phyloP scores from a whole-genome alignment of 2,329 filamentous ascomycete species.

The Phialocephala subalpina region DNA sequence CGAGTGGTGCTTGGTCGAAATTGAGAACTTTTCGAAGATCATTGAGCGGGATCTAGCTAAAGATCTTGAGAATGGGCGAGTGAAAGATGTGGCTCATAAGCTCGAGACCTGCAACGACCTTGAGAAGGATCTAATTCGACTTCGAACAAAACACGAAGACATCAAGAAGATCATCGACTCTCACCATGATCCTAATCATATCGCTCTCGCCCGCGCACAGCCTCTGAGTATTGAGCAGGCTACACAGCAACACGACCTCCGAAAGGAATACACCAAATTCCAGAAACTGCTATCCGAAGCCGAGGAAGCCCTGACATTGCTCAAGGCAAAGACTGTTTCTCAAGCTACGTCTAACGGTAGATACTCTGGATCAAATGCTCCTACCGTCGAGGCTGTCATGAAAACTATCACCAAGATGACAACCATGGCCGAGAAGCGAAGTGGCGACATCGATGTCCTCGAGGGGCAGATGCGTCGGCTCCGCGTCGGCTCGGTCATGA shows the following conservation, averaged over 20 bases:
- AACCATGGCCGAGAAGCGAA: constrained; percentile 88
- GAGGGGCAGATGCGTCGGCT: constrained; percentile 86
- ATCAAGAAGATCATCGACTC: constrained; percentile 78
- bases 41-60: constrained; percentile 69
- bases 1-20: constrained; percentile 79
- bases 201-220: constrained; percentile 70
- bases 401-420: constrained; percentile 95
- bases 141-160: constrained; percentile 80
- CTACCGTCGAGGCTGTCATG: constrained; percentile 90
- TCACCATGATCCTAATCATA: constrained; percentile 71
- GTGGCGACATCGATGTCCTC: constrained; percentile 87
- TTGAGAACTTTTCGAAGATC: constrained; percentile 71
- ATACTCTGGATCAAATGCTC: constrained; percentile 56
- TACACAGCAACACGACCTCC: constrained; percentile 83
- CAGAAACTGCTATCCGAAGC: constrained; percentile 78
- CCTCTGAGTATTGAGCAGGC: constrained; percentile 87
- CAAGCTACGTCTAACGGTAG: constrained; percentile 57
- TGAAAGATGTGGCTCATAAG: constrained; percentile 74
- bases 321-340: constrained; percentile 79
- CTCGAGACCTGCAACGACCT: constrained; percentile 74
- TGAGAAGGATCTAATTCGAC: constrained; percentile 72
- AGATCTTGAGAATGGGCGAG: constrained; percentile 71
- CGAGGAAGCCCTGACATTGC: constrained; percentile 80
- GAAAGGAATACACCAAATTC: constrained; percentile 77
- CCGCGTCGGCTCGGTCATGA: constrained; percentile 51